A percentile compares a stretch with the other conserved stretches of the same genome.
Evolutionary conservation across 2,329 filamentous ascomycete species (phyloP).

Genomic region (Stachybotrys elegans): DNA sequence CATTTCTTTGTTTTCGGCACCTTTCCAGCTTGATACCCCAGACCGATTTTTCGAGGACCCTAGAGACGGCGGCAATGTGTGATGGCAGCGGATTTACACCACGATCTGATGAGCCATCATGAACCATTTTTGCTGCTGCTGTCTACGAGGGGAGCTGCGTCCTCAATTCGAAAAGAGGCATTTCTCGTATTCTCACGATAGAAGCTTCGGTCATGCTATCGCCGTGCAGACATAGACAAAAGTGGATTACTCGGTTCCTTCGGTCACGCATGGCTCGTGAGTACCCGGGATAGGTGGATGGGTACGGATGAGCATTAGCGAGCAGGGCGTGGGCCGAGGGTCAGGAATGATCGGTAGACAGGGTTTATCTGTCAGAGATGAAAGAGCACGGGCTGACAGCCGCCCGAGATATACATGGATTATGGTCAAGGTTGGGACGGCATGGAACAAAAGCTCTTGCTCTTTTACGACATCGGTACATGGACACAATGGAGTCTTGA

Average conservation of each 20-base stretch:
- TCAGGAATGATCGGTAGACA: slow-evolving; percentile 27
- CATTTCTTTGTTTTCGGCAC: slow-evolving; percentile 39
- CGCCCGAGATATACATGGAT: slow-evolving; percentile 31
- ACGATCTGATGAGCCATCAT: slow-evolving; percentile 30
- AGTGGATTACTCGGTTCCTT: slow-evolving; percentile 60
- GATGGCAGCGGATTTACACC: slow-evolving; percentile 28
- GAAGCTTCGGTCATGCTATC: slow-evolving; percentile 41
- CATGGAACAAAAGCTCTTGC: slow-evolving; percentile 24
- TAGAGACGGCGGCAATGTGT: slow-evolving; percentile 32
- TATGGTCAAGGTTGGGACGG: slow-evolving; percentile 31
- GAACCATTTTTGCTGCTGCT: slow-evolving; percentile 32
- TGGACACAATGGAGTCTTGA: slow-evolving; percentile 23
- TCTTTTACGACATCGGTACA: slow-evolving; percentile 23
- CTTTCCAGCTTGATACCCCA: slow-evolving; percentile 40
- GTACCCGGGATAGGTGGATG: slow-evolving; percentile 24
- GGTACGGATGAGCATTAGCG: slow-evolving; percentile 27
- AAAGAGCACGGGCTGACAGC: slow-evolving; percentile 31
- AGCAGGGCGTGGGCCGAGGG: too few species aligned
- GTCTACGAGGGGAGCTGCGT: slow-evolving; percentile 26
- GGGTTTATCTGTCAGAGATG: slow-evolving; percentile 28
- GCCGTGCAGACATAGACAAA: slow-evolving; percentile 55
- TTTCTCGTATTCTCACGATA: slow-evolving; percentile 37
- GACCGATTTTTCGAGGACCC: slow-evolving; percentile 35
- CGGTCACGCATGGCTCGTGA: slow-evolving; percentile 38
- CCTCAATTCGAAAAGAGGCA: slow-evolving; percentile 23